Evolutionary conservation across 2,329 filamentous ascomycete species (phyloP).

Genomic region (Claviceps pusilla): DNA sequence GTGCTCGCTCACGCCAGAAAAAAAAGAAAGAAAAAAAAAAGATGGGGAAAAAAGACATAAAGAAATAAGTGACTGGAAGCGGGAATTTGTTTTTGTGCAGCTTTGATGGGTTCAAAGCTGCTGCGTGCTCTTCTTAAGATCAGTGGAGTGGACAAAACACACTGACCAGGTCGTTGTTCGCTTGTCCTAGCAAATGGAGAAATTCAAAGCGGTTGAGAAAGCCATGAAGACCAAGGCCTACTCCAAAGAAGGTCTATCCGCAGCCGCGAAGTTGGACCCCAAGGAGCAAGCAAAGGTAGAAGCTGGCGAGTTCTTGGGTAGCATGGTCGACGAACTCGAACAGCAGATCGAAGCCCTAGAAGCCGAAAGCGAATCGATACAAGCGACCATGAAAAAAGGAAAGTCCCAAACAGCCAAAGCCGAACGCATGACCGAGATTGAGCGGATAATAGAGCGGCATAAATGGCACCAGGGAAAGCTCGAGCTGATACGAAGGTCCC

Average conservation of each 20-base stretch:
- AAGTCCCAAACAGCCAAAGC: conserved; percentile 75
- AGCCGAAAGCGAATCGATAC: conserved; percentile 74
- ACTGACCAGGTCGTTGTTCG: background rate
- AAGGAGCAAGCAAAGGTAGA: conserved; percentile 92
- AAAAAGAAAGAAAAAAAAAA: too few species aligned
- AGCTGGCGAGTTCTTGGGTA: conserved; percentile 68
- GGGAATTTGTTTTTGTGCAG: background rate
- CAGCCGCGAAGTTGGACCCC: conserved; percentile 87
- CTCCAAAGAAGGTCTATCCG: conserved; percentile 90
- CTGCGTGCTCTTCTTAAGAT: background rate
- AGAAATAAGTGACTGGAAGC: background rate
- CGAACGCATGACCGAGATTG: conserved; percentile 76
- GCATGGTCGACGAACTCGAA: conserved; percentile 82
- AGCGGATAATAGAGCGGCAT: conserved; percentile 73
- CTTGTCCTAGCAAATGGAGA: conserved; percentile 76
- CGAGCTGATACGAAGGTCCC: conserved; percentile 72
- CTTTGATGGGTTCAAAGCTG: background rate
- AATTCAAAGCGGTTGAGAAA: conserved; percentile 99
- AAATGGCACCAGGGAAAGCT: conserved; percentile 93
- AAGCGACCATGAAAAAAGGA: conserved; percentile 84
- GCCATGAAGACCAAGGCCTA: conserved; percentile 99
- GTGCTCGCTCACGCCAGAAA: conserved; percentile 16
- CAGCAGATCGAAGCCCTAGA: conserved; percentile 86
- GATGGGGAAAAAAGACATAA: too few species aligned
- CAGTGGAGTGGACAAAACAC: background rate